These are phyloP conservation scores for Crucihimalaya himalaica DNA, from an alignment of 345 rosid species.

Conservation along the genomic window DNA sequence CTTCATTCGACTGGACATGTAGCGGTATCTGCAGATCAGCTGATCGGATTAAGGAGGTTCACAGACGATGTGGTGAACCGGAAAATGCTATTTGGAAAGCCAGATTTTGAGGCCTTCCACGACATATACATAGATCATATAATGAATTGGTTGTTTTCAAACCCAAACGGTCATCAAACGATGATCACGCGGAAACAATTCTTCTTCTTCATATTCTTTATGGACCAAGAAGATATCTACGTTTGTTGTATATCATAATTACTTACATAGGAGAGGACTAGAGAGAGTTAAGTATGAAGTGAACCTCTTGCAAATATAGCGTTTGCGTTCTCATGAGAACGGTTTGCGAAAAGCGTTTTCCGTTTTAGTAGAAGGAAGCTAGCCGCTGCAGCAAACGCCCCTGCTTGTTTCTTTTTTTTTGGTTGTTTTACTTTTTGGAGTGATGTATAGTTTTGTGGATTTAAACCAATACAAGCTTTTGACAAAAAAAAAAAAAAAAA, in stretches of 20 bases:
- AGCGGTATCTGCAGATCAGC: conserved; percentile 76
- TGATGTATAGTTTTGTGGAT: neutral
- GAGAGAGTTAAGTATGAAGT: conserved; percentile 9
- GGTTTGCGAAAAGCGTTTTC: conserved; percentile 27
- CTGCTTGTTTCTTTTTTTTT: neutral
- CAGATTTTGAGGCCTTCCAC: conserved; percentile 53
- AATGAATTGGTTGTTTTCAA: neutral
- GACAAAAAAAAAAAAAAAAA: no score
- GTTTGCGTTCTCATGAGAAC: conserved; percentile 27
- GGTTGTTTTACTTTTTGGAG: neutral
- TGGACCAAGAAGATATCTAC: conserved; percentile 19
- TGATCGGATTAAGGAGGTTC: conserved; percentile 73
- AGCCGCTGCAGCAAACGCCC: conserved; percentile 16
- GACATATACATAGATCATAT: conserved; percentile 24
- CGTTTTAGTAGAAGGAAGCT: conserved; percentile 28
- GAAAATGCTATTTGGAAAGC: conserved; percentile 86
- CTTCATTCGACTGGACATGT: conserved; percentile 83
- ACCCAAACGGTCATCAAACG: conserved; percentile 27
- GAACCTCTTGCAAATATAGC: conserved; percentile 18
- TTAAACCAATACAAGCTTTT: conserved; percentile 4
- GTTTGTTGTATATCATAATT: conserved; percentile 36
- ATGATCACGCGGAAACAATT: conserved; percentile 21
- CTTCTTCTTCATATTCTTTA: conserved; percentile 2
- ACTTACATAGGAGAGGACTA: conserved; percentile 33
- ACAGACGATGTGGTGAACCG: conserved; percentile 71